phyloP scores from a whole-genome alignment of 2,329 filamentous ascomycete genomes.

The Pseudodiploospora longispora region DNA sequence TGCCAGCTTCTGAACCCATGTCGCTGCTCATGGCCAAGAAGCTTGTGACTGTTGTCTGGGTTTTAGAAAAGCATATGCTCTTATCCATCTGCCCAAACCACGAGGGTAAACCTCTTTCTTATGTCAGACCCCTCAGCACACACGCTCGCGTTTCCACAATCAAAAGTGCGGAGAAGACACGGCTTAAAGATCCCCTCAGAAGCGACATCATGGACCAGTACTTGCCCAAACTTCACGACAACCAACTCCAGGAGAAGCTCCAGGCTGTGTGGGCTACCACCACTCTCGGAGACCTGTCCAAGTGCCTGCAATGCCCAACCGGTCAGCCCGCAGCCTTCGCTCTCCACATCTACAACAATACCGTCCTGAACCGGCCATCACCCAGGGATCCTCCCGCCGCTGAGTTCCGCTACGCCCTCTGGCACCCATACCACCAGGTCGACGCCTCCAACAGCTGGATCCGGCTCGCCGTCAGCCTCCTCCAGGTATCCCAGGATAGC shows the following conservation, averaged over 20 bases:
- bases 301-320: not conserved
- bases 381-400: not conserved
- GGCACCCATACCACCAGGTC: constrained; percentile 10
- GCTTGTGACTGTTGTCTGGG: constrained; percentile 10
- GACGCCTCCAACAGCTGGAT: constrained; percentile 8
- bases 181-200: constrained; percentile 1
- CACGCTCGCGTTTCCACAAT: constrained; percentile 1
- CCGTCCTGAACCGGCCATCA: not conserved
- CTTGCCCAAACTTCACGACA: constrained; percentile 5
- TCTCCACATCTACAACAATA: not conserved
- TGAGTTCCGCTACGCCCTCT: constrained; percentile 9
- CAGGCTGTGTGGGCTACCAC: constrained; percentile 4
- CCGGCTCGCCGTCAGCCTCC: constrained; percentile 2
- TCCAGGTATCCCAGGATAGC: not conserved
- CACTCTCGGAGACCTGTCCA: not conserved
- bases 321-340: constrained; percentile 4
- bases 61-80: constrained; percentile 9
- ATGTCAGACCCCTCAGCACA: constrained; percentile 2
- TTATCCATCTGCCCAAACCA: constrained; percentile 1
- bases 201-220: constrained; percentile 4
- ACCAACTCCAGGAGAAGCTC: constrained; percentile 1
- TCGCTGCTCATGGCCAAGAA: constrained; percentile 7
- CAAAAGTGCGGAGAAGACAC: not conserved
- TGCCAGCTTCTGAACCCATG: not conserved
- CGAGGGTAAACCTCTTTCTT: not conserved